These are phyloP conservation scores for Chrysoporthe puriensis DNA, from an alignment of 2,329 filamentous ascomycete genomes.

Conservation along the genomic window DNA sequence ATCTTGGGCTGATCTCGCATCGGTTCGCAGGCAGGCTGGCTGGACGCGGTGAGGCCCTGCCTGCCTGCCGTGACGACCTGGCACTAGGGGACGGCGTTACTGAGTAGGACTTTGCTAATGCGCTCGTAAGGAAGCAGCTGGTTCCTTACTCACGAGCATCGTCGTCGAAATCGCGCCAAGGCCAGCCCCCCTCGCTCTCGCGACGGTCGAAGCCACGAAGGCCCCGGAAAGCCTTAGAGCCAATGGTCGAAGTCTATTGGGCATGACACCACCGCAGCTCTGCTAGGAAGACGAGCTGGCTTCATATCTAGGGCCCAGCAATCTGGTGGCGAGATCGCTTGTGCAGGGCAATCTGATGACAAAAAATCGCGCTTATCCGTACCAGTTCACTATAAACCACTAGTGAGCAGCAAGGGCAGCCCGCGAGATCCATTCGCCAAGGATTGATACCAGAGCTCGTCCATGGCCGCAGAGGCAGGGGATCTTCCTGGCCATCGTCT, in stretches of 20 bases:
- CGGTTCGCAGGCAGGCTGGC: slow-evolving; percentile 6
- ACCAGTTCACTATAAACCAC: not conserved
- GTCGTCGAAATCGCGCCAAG: not conserved
- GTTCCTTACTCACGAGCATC: not conserved
- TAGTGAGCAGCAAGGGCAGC: not conserved
- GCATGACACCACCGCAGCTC: not conserved
- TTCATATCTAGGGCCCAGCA: slow-evolving; percentile 15
- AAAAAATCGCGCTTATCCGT: slow-evolving; percentile 26
- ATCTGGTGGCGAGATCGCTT: slow-evolving; percentile 23
- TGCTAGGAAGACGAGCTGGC: not conserved
- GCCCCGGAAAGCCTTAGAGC: not conserved
- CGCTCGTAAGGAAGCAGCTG: not conserved
- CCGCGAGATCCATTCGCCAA: slow-evolving; percentile 4
- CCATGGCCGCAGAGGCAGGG: not conserved
- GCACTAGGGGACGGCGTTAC: not conserved
- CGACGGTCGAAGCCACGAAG: not conserved
- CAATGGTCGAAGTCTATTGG: not conserved
- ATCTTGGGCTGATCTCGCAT: slow-evolving; percentile 21
- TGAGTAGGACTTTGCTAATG: not conserved
- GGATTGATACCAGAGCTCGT: slow-evolving; percentile 5
- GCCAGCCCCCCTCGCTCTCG: not conserved
- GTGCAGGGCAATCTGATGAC: slow-evolving; percentile 17
- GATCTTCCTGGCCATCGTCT: not conserved
- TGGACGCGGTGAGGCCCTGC: slow-evolving; percentile 6
- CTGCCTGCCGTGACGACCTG: slow-evolving; percentile 5